These are phyloP conservation scores for Paragyromitra xinjiangensis DNA, from an alignment of 495 filamentous ascomycete species.

Conservation along the genomic window DNA sequence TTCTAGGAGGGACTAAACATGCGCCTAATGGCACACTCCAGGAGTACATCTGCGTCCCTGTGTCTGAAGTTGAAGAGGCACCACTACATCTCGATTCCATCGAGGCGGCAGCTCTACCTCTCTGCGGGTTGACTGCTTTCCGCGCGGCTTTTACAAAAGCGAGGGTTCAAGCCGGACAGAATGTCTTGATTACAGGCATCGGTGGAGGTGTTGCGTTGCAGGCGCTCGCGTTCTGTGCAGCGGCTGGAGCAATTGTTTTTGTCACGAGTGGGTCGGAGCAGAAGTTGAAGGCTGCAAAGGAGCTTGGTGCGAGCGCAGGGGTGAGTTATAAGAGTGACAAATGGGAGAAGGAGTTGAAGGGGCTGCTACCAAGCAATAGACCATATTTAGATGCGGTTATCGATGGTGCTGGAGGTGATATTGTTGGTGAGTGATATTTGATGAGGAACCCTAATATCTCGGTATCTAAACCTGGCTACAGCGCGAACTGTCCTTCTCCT, in stretches of 20 bases:
- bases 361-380: conserved; percentile 66
- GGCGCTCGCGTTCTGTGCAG: conserved; percentile 74
- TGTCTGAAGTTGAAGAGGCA: conserved; percentile 75
- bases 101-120: conserved; percentile 81
- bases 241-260: conserved; percentile 70
- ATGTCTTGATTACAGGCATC: conserved; percentile 79
- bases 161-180: conserved; percentile 67
- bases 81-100: conserved; percentile 74
- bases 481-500: conserved; percentile 41
- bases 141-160: conserved; percentile 79
- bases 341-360: conserved; percentile 74
- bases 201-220: conserved; percentile 80
- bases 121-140: conserved; percentile 88
- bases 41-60: conserved; percentile 73
- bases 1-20: conserved; percentile 74
- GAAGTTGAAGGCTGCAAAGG: conserved; percentile 70
- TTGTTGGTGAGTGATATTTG: conserved; percentile 60
- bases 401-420: conserved; percentile 79
- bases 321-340: conserved; percentile 71
- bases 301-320: conserved; percentile 74
- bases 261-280: conserved; percentile 72
- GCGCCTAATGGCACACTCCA: conserved; percentile 71
- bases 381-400: conserved; percentile 74
- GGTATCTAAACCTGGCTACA: conserved; percentile 45
- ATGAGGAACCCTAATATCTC: conserved; percentile 63